These are phyloP conservation scores for Magnusiomyces fungicola DNA, from an alignment of 1,139 yeast species.

Conservation along the genomic window DNA sequence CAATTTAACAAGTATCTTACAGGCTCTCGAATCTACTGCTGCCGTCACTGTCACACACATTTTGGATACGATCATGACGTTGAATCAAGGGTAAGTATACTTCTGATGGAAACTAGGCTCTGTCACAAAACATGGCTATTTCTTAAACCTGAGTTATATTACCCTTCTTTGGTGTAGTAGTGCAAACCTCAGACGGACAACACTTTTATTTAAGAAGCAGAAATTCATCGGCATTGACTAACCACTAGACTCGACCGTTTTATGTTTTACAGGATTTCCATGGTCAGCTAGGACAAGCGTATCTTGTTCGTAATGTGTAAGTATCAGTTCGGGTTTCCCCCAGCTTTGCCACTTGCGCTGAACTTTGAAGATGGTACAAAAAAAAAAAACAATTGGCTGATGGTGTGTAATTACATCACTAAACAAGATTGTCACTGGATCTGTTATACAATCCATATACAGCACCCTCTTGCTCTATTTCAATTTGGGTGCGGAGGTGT, in stretches of 20 bases:
- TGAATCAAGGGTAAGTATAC: conserved; percentile 33
- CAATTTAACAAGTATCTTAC: conserved; percentile 30
- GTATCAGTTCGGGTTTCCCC: conserved; percentile 13
- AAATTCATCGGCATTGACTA: too few species aligned
- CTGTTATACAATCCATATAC: too few species aligned
- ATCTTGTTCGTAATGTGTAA: conserved; percentile 34
- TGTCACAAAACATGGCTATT: background rate
- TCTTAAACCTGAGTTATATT: too few species aligned
- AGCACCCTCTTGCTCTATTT: too few species aligned
- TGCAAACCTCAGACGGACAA: too few species aligned
- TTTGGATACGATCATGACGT: conserved; percentile 32
- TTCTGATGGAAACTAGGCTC: conserved; percentile 11
- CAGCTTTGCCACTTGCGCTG: background rate
- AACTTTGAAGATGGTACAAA: background rate
- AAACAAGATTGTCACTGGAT: too few species aligned
- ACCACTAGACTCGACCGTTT: too few species aligned
- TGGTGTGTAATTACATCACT: too few species aligned
- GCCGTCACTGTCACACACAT: conserved; percentile 36
- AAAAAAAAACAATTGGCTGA: too few species aligned
- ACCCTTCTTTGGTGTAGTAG: too few species aligned
- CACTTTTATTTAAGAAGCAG: too few species aligned
- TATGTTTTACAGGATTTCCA: conserved; percentile 33
- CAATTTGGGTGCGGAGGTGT: too few species aligned
- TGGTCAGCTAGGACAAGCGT: conserved; percentile 38
- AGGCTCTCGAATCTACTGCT: conserved; percentile 32